Base-by-base conservation (phyloP, 2,329 filamentous ascomycete genomes). In the Neofusicoccum cordaticola region DNA sequence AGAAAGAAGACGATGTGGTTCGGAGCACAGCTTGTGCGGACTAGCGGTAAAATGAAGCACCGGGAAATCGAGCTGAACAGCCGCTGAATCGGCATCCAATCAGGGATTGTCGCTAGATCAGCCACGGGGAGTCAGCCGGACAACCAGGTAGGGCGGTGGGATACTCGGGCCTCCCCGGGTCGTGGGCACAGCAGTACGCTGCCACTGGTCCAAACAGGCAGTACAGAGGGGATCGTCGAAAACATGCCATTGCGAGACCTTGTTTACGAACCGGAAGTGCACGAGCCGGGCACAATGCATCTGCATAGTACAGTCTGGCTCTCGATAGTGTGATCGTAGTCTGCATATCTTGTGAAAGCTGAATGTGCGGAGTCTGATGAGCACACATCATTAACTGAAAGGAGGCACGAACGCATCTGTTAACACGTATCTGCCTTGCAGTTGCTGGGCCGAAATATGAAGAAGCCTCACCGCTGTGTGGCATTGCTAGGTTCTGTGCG, bases 91-190 rank as follows among this genome's bases (percentile, higher is more conserved):
- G 56, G 41, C 31, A 19, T 34, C 56, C 56, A 60, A 60, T 60
- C 56, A 60, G 34, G 27, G 7, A 37, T n/a, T 42, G 7, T 60
- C 17, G 17, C 22, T 31, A 47, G 56, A 60, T 60, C 56, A 60
- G 56, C 56, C 56, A 60, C 42, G 22, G 31, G 27, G 13, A 60
- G 42, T 60, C 56, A 60, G 56, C 41, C 56, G 56, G 56, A 60
- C 56, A 60, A 4, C n/a, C 31, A 47, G 11, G 31, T n/a, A 45
- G n/a, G 42, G 42, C 42, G 31, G 17, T 37, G 56, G 42, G 37
- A 11, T 39, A 12, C 9, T 22, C 15, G 50, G 17, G 42, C 31
- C 56, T 47, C 27, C n/a, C 13, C 19, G 9, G 27, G 42, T 2
- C 19, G 9, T 45, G 42, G 27, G 15, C 41, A 60, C 42, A 37